Base-by-base conservation (phyloP, 441 rosid genomes). In the Erodium chrysanthum region DNA sequence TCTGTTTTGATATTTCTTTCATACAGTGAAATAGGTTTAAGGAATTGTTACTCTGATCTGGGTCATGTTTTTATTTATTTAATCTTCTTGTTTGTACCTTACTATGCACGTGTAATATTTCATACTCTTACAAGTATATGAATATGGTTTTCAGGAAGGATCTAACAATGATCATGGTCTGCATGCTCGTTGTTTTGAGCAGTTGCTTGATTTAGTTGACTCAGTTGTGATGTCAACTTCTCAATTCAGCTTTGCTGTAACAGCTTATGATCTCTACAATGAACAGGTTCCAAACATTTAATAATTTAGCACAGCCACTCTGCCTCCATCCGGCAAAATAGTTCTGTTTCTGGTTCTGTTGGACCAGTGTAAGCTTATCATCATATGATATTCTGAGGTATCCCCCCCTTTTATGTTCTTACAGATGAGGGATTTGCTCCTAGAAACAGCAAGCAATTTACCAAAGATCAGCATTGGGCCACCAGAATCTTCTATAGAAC, bases 131-230 rank as follows among this genome's bases (percentile, higher is more conserved):
- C 52, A 2, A 44, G n/a, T 44, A 29, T 29, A 29, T 29, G 33
- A 29, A 29, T 29, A 29, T 29, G 33, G 33, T 29, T 29, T 29
- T 29, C 92, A 94, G 99, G 96, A 94, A 86, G 99, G 99, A 78
- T 87, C 97, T 74, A 81, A 80, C 74, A 88, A 94, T 76, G 99
- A 94, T 69, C 92, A 91, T 76, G 99, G 99, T 75, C 78, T 94
- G 75, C 85, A 86, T 84, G 89, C 96, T 77, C 96, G 96, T 33
- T 91, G 96, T 82, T 94, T 88, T 68, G 97, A 91, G 85, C 97
- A 94, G 75, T 79, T 94, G 70, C 86, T 89, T 66, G 87, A 88
- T 83, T 82, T 94, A 76, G 90, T 91, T 17, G 89, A 88, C 80
- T 87, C 94, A 64, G 97, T 91, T 84, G 78, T 86, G 76, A 88